These are phyloP conservation scores for Fusarium sp. DNA, from an alignment of 2,329 filamentous ascomycete genomes.

Conservation along the genomic window DNA sequence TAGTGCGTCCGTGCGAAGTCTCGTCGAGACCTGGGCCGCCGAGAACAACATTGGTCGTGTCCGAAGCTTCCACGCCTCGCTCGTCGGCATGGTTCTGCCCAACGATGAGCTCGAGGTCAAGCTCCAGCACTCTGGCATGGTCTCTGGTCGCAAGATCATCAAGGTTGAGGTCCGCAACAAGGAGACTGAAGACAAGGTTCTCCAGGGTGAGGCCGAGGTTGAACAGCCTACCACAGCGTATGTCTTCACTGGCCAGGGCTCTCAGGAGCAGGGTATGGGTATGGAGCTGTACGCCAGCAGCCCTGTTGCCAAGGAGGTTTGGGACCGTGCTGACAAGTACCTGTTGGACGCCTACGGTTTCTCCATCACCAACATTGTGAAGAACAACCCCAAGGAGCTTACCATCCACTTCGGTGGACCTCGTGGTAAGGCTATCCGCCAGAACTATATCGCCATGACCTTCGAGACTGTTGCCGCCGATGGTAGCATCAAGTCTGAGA, in stretches of 20 bases:
- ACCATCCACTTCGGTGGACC: slow-evolving; percentile 98
- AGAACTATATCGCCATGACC: slow-evolving; percentile 99
- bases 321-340: slow-evolving; percentile 97
- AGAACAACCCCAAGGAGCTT: slow-evolving; percentile 99
- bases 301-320: slow-evolving; percentile 93
- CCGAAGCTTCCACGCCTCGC: slow-evolving; percentile 93
- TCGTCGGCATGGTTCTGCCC: slow-evolving; percentile 98
- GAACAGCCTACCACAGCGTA: slow-evolving; percentile 98
- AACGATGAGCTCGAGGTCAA: slow-evolving; percentile 96
- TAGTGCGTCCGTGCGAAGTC: slow-evolving; percentile 92
- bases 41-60: slow-evolving; percentile 99
- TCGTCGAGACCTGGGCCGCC: slow-evolving; percentile 98
- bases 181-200: slow-evolving; percentile 95
- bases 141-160: slow-evolving; percentile 98
- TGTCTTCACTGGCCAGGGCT: slow-evolving; percentile 98
- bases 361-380: slow-evolving; percentile 98
- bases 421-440: slow-evolving; percentile 94
- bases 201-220: slow-evolving; percentile 95
- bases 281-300: slow-evolving; percentile 98
- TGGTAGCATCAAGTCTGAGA: slow-evolving; percentile 95
- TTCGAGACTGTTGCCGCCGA: slow-evolving; percentile 97
- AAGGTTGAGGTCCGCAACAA: slow-evolving; percentile 97
- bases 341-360: slow-evolving; percentile 99
- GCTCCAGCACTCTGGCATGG: slow-evolving; percentile 97
- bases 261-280: slow-evolving; percentile 99